These are phyloP conservation scores for Neonectria punicea DNA, from an alignment of 2,329 filamentous ascomycete genomes.

Conservation along the genomic window DNA sequence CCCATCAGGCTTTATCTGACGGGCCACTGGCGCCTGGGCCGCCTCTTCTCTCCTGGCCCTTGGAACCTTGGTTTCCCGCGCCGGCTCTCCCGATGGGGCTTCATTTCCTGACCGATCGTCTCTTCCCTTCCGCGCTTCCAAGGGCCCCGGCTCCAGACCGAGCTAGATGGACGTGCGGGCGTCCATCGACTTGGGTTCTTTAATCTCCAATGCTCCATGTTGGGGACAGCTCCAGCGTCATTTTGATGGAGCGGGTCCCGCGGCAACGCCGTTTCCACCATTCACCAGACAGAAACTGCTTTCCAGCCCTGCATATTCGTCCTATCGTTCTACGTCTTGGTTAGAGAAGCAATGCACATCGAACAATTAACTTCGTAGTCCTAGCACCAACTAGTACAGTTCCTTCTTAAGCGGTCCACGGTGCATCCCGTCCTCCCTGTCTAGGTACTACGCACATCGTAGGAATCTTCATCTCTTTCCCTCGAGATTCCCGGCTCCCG, in stretches of 20 bases:
- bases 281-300: constrained; percentile 24
- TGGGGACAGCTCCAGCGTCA: constrained; percentile 34
- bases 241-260: constrained; percentile 39
- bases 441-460: background rate
- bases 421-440: constrained; percentile 5
- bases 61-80: constrained; percentile 9
- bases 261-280: constrained; percentile 32
- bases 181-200: constrained; percentile 26
- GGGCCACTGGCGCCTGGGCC: background rate
- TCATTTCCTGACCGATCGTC: constrained; percentile 32
- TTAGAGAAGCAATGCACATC: too few species aligned
- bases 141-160: constrained; percentile 17
- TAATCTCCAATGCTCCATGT: constrained; percentile 43
- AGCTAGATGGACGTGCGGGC: constrained; percentile 30
- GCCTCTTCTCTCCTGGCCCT: background rate
- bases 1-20: constrained; percentile 15
- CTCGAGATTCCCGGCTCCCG: constrained; percentile 34
- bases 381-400: background rate
- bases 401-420: background rate
- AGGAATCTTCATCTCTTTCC: constrained; percentile 34
- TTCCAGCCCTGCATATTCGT: constrained; percentile 34
- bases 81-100: constrained; percentile 27
- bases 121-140: background rate
- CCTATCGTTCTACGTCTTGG: background rate
- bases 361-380: too few species aligned